Percentiles rank a stretch among this genome's conserved stretches.
Evolutionary conservation across 1,284 basidiomycete species (phyloP).

Genomic region (Mycena citricolor): DNA sequence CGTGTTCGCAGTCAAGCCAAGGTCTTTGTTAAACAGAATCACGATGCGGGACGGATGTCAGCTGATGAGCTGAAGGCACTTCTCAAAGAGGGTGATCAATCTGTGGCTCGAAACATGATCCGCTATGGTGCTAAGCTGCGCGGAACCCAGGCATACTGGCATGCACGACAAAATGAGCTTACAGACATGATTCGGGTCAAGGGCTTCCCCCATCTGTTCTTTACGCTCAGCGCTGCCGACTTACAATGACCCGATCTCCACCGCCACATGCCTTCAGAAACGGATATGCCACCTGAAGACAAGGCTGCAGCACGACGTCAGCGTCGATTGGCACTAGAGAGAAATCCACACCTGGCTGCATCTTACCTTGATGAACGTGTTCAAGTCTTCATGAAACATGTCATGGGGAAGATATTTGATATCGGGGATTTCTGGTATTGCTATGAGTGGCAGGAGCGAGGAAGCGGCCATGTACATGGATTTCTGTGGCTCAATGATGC

Average conservation of each 20-base stretch:
- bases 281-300: constrained; percentile 10
- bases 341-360: constrained; percentile 28
- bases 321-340: constrained; percentile 20
- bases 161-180: constrained; percentile 19
- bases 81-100: constrained; percentile 17
- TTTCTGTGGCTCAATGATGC: constrained; percentile 28
- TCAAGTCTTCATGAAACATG: constrained; percentile 21
- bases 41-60: constrained; percentile 18
- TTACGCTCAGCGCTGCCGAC: constrained; percentile 29
- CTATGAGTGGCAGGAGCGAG: constrained; percentile 30
- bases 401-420: constrained; percentile 16
- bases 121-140: constrained; percentile 21
- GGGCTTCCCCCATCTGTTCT: constrained; percentile 27
- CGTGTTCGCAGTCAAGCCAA: constrained; percentile 18
- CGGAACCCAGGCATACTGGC: constrained; percentile 26
- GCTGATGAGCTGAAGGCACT: constrained; percentile 19
- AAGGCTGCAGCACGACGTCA: constrained; percentile 14
- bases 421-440: constrained; percentile 27
- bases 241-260: constrained; percentile 31
- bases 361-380: constrained; percentile 26
- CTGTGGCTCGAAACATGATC: constrained; percentile 20
- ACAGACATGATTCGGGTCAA: constrained; percentile 22
- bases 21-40: constrained; percentile 20
- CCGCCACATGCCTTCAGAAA: constrained; percentile 27
- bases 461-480: constrained; percentile 29